Percentiles rank a stretch among this genome's conserved stretches.
These are phyloP conservation scores for Argentina anserina DNA, from an alignment of 306 rosid genomes.

Conservation along the genomic window DNA sequence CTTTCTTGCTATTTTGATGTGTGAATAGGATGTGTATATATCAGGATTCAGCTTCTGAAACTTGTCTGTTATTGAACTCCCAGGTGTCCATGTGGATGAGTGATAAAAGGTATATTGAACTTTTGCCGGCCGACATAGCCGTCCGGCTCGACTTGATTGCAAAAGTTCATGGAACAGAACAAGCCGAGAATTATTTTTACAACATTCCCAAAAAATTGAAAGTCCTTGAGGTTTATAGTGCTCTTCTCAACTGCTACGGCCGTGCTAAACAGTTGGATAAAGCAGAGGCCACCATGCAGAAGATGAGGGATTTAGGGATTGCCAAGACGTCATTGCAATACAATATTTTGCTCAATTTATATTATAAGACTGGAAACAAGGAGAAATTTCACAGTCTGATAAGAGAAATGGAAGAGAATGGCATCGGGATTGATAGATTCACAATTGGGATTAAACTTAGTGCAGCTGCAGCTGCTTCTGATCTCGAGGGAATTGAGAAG, in stretches of 20 bases:
- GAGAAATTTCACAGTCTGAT: slow-evolving; percentile 21
- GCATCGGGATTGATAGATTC: slow-evolving; percentile 5
- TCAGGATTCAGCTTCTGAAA: background rate
- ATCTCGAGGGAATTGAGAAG: slow-evolving; percentile 21
- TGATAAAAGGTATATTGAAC: slow-evolving; percentile 17
- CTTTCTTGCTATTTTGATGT: background rate
- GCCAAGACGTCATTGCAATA: background rate
- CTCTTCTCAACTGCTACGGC: slow-evolving; percentile 32
- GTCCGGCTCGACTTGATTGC: slow-evolving; percentile 24
- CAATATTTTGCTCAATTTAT: slow-evolving; percentile 26
- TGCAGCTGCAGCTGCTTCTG: slow-evolving; percentile 18
- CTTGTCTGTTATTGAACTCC: background rate
- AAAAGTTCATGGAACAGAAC: slow-evolving; percentile 31
- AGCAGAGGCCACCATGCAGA: slow-evolving; percentile 30
- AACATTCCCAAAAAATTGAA: slow-evolving; percentile 20
- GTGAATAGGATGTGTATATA: background rate
- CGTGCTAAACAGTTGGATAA: slow-evolving; percentile 20
- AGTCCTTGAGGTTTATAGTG: slow-evolving; percentile 14
- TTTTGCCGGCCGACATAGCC: background rate
- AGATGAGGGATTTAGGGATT: slow-evolving; percentile 25
- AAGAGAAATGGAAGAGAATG: slow-evolving; percentile 29
- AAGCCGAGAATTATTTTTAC: slow-evolving; percentile 34
- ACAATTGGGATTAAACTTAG: slow-evolving; percentile 16
- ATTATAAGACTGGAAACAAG: slow-evolving; percentile 17
- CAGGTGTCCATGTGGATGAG: slow-evolving; percentile 30